Evolutionary conservation across 805 yeast genomes (phyloP).

Genomic region (Suhomyces xylopsoci): DNA sequence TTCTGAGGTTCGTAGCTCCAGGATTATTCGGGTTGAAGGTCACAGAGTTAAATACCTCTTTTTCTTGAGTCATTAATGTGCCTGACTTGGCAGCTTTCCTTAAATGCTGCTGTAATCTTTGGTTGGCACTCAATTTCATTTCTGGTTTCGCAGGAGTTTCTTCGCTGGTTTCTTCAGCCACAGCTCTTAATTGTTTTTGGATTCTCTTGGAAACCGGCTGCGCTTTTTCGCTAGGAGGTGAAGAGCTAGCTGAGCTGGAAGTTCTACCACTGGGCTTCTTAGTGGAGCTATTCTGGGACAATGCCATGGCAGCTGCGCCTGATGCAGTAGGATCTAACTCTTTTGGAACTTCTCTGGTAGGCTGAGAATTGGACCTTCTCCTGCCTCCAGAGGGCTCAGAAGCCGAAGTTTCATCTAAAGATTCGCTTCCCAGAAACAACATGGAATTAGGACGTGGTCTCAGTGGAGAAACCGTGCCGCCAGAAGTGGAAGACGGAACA

Average conservation of each 20-base stretch:
- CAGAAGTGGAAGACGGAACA: constrained; percentile 5
- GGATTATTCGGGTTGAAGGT: constrained; percentile 41
- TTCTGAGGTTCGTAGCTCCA: constrained; percentile 14
- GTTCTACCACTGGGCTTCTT: constrained; percentile 8
- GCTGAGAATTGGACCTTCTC: constrained; percentile 38
- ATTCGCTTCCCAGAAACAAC: constrained; percentile 21
- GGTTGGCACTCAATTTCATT: constrained; percentile 32
- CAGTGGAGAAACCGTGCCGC: constrained; percentile 4
- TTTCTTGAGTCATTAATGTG: constrained; percentile 34
- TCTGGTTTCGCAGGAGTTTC: not conserved
- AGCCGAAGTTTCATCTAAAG: constrained; percentile 11
- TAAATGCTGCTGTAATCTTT: constrained; percentile 38
- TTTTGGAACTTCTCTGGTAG: constrained; percentile 9
- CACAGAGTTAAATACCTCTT: constrained; percentile 33
- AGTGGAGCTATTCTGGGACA: constrained; percentile 17
- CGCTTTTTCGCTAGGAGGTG: not conserved
- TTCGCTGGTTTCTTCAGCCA: constrained; percentile 17
- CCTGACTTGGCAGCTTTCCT: constrained; percentile 39
- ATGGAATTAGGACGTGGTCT: constrained; percentile 24
- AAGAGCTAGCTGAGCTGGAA: not conserved
- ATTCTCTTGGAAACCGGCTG: constrained; percentile 10
- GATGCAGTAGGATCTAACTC: constrained; percentile 14
- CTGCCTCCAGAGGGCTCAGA: constrained; percentile 16
- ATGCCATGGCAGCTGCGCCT: constrained; percentile 36
- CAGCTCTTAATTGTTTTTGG: constrained; percentile 15